Evolutionary conservation across 75 land plant species (phyloP).

Genomic region (Azolla pinnata): DNA sequence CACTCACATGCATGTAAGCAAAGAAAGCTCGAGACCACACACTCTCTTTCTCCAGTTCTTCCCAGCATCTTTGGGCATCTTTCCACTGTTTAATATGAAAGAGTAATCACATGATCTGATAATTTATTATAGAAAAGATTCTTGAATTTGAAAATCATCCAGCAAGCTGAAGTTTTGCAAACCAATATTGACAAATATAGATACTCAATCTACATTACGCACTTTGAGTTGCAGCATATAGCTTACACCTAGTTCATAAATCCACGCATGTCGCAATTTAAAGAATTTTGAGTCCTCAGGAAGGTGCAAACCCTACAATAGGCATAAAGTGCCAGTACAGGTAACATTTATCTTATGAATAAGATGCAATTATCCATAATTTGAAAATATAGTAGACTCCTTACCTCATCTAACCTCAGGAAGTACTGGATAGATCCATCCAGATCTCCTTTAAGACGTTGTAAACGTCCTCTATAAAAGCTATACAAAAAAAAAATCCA

Average conservation of each 20-base stretch:
- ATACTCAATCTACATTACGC: not conserved
- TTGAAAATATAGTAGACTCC: too few species aligned
- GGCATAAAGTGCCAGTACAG: not conserved
- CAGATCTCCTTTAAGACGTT: slow-evolving; percentile 30
- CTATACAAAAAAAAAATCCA: slow-evolving; percentile 6
- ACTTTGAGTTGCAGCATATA: slow-evolving; percentile 34
- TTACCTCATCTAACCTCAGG: slow-evolving; percentile 28
- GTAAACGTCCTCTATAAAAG: slow-evolving; percentile 33
- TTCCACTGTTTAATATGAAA: slow-evolving; percentile 17
- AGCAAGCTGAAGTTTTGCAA: too few species aligned
- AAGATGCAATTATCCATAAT: too few species aligned
- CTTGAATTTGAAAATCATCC: too few species aligned
- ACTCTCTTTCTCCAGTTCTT: slow-evolving; percentile 31
- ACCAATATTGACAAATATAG: too few species aligned
- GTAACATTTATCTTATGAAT: too few species aligned
- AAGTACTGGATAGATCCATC: slow-evolving; percentile 25
- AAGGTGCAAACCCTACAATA: slow-evolving; percentile 21
- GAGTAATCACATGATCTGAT: not conserved
- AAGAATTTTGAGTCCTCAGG: slow-evolving; percentile 26
- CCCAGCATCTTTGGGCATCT: slow-evolving; percentile 34
- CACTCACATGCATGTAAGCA: slow-evolving; percentile 33
- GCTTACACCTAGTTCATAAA: slow-evolving; percentile 36
- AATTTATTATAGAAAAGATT: too few species aligned
- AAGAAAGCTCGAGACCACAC: slow-evolving; percentile 39
- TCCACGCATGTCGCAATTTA: slow-evolving; percentile 39